Base-by-base conservation (phyloP, 305 asterid species). In the Solanum hybrid region DNA sequence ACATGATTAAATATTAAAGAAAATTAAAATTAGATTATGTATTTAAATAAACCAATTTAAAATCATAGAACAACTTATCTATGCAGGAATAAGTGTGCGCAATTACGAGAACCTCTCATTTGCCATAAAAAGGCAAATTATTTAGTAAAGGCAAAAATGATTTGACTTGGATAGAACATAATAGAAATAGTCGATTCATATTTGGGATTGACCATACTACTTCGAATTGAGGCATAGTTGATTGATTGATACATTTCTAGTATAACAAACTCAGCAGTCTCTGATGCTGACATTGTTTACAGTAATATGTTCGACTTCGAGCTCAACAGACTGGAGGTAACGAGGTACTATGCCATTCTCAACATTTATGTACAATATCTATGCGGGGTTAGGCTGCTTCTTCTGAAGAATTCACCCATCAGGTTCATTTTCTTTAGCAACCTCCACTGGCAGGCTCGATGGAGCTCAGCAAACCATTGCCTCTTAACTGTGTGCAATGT, bases 381-480 rank as follows among this genome's bases (percentile, higher is more conserved):
- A 81, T 40, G 86, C 71, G 7, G 66, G 51, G 37, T 35, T 26
- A 81, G 37, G 69, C 10, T 27, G 26, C 85, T 36, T 15, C 85
- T 19, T 34, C 24, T 35, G 51, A 78, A 9, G 51, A 78, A 34
- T 22, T 78, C 73, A 19, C 73, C 31, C 73, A 29, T 84, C 87
- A 51, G 72, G 87, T 31, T 84, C 87, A 31, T 27, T 42, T 26
- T 51, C 27, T 51, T 81, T 89, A 95, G 88, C 98, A 95, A 93
- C 95, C 97, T 81, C 98, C 99, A 85, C 91, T 89, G 73, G 96
- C 97, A 27, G 99, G 99, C 93, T 97, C 99, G 42, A 97, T 95
- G 6, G 99, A 95, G 94, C 99, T 97, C 91, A 95, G 76, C 89
- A 97, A 97, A 32, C 99, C 98, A 72, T 95, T 97, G 92, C 98